Evolutionary conservation across 139 green algal genomes (phyloP), one percentile per base, ranked within the genome.

Genomic region (Chlorella sp.): DNA sequence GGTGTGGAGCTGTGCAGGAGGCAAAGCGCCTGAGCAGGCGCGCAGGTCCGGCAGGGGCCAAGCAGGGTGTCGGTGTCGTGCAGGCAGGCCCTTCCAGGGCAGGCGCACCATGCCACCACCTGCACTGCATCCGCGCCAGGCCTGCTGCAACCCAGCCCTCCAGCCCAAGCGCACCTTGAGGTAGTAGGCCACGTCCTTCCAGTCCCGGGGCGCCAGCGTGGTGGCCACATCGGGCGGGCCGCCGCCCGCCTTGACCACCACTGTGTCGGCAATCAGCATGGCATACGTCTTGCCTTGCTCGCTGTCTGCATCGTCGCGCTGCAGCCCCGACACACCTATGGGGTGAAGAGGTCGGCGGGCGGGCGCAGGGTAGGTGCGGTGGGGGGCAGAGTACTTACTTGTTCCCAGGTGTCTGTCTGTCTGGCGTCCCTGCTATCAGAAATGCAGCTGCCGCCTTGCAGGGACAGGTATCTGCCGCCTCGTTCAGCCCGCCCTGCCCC

Each of bases 261-360:
- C 93, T 1, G 97, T 99, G 94, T 99, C 97, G 5, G 96, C 92
- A 34, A 99, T 83, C 88, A 96, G 91, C 39, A 96, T 83, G 15
- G 94, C 91, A 78, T 95, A 97, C 9, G 28, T 85, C 64, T 76
- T 74, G 1, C 72, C 63, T 20, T 70, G 69, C 25, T 62, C 71
- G 64, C 91, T 88, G 11, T 70, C 65, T 6, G 73, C 70, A 47
- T 83, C 70, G 41, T 80, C 41, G 25, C 78, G 67, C 39, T 39
- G 38, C 68, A 91, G 82, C 28, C 60, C 85, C 38, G 79, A 75
- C 69, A 83, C 81, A 47, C 87, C 89, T 91, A 78, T 32, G 36
- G 7, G 16, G 55, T 5, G 39, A 38, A 64, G 3, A 65, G 20
- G 21, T 18, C 6, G 1, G 39, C 0, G 28, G 71, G 57, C 7